Evolutionary conservation across 1,284 basidiomycete genomes (phyloP), one percentile per base, ranked within the genome.

Genomic region (Rhodotorula sp.): DNA sequence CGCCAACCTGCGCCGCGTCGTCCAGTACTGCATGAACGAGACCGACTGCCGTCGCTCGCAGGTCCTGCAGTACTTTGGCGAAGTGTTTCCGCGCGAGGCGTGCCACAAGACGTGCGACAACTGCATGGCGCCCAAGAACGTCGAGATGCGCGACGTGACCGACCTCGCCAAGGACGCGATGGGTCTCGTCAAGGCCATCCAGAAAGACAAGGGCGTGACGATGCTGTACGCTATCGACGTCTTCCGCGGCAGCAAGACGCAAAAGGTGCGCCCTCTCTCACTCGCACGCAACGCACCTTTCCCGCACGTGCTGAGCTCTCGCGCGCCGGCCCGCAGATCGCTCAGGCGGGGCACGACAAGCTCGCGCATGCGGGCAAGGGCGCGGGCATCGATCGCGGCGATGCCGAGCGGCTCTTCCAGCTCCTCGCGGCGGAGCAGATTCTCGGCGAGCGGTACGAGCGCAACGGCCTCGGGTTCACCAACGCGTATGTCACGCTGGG

Each of bases 1-100:
- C 59, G 85, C 86, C 34, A 86, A 85, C 41, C 80, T 91, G 41
- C 79, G 83, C 8, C 83, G 85, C n/a, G 87, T 91, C 55, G 84
- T 89, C 22, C 83, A 87, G 64, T 99, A 90, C 81, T 95, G 92
- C 81, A 81, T 84, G 67, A 94, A 97, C 82, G 86, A 87, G 69
- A 88, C 89, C 50, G 91, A 93, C 77, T 99, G 96, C 79, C 89
- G 97, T 17, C 89, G 97, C 2, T 85, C 87, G 5, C 91, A 93
- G 78, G 85, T 99, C 29, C 86, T 99, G 56, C 86, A 85, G 51
- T 90, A 91, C 80, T 88, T 87, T 77, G 79, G 78, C 71, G 90
- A 93, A 80, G 85, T 70, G 46, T 90, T 91, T 78, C 84, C 86
- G 67, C 79, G 83, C 44, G 81, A 80, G 19, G 41, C 74, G 39